phyloP scores from a whole-genome alignment of 129 eudicot species.

The Daucus carota region DH1_v3.0 NC_030383.2:55782001-55782500 shows the following conservation, averaged over 20 bases:
- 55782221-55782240: conserved; percentile 33
- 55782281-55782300: conserved; percentile 4
- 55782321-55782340: conserved; percentile 13
- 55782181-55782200: conserved; percentile 34
- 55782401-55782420: too few relatives aligned
- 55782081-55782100: neutral
- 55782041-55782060: neutral
- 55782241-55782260: conserved; percentile 10
- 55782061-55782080: neutral
- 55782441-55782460: neutral
- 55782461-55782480: neutral
- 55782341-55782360: neutral
- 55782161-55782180: neutral
- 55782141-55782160: neutral
- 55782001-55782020: neutral
- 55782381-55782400: neutral
- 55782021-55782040: neutral
- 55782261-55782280: conserved; percentile 15
- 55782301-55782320: conserved; percentile 23
- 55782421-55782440: too few relatives aligned
- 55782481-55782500: neutral
- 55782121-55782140: neutral
- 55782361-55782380: neutral
- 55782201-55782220: conserved; percentile 30
- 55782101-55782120: neutral